Evolutionary conservation across 2,329 filamentous ascomycete genomes (phyloP).

Genomic region (Phialophora chinensis): DNA sequence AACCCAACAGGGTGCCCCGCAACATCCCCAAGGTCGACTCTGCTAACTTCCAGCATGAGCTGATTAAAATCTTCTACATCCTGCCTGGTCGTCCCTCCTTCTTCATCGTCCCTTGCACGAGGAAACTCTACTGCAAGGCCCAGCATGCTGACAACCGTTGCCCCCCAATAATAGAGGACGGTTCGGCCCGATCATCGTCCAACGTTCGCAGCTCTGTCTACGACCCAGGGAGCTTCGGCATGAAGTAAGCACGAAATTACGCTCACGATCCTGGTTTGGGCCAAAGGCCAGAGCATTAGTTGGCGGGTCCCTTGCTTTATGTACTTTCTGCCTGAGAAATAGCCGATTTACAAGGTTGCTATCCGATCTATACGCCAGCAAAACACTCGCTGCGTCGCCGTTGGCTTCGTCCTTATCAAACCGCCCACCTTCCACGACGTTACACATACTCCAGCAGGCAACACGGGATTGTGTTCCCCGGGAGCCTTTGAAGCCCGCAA

Average conservation of each 20-base stretch:
- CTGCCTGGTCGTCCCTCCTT: constrained; percentile 1
- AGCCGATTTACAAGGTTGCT: neutral
- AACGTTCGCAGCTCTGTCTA: constrained; percentile 3
- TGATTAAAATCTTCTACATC: constrained; percentile 7
- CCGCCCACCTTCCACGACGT: neutral
- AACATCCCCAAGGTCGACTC: constrained; percentile 9
- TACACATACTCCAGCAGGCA: neutral
- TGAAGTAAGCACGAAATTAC: constrained; percentile 14
- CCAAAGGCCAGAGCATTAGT: neutral
- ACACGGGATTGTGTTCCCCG: neutral
- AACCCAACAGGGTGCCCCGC: constrained; percentile 9
- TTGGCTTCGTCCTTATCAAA: neutral
- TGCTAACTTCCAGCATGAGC: neutral
- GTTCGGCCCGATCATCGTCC: constrained; percentile 16
- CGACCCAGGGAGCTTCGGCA: neutral
- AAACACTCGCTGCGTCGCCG: neutral
- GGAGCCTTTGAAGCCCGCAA: neutral
- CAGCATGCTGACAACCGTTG: neutral
- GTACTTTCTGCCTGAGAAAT: constrained; percentile 6
- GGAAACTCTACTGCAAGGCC: constrained; percentile 1
- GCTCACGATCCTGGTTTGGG: neutral
- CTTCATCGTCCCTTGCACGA: constrained; percentile 5
- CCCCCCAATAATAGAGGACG: neutral
- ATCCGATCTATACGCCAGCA: neutral
- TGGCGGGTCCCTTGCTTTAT: neutral